These are phyloP conservation scores for Ramichloridium luteum DNA, from an alignment of 2,329 filamentous ascomycete species.

Conservation along the genomic window DNA sequence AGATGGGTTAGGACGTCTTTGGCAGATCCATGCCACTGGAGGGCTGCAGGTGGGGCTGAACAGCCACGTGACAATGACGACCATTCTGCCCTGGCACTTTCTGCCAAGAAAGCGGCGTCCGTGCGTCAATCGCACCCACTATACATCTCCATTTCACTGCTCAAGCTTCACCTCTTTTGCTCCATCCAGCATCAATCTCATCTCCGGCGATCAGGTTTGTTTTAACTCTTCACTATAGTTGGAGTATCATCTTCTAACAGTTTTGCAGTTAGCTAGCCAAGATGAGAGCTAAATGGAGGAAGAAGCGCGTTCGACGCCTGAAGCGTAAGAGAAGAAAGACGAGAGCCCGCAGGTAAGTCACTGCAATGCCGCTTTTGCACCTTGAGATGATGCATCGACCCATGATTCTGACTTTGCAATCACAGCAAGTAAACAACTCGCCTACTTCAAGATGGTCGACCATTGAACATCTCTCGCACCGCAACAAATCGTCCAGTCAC, in stretches of 20 bases:
- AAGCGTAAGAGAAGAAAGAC: conserved; percentile 99
- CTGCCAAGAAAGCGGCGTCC: not conserved
- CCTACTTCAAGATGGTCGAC: conserved; percentile 16
- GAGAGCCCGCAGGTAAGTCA: conserved; percentile 81
- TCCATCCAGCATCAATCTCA: not conserved
- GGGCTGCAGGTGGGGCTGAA: too few species aligned
- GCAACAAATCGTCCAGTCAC: conserved; percentile 17
- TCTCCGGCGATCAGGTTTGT: too few species aligned
- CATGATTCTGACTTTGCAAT: too few species aligned
- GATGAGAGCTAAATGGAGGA: conserved; percentile 99
- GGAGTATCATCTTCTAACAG: conserved; percentile 9
- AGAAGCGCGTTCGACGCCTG: conserved; percentile 98
- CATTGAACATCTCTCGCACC: conserved; percentile 15
- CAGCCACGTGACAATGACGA: too few species aligned
- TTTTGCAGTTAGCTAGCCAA: conserved; percentile 30
- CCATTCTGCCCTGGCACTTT: not conserved
- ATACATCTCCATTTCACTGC: conserved; percentile 1
- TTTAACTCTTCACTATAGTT: too few species aligned
- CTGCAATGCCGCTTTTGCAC: conserved; percentile 2
- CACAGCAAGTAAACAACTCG: conserved; percentile 38
- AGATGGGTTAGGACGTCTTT: too few species aligned
- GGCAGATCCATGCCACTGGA: too few species aligned
- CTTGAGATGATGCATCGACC: not conserved
- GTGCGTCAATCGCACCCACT: conserved; percentile 1
- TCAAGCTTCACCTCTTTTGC: not conserved